These are phyloP conservation scores for Powellomyces hirtus DNA, from an alignment of 192 early-diverging fungal species.

Conservation along the genomic window DNA sequence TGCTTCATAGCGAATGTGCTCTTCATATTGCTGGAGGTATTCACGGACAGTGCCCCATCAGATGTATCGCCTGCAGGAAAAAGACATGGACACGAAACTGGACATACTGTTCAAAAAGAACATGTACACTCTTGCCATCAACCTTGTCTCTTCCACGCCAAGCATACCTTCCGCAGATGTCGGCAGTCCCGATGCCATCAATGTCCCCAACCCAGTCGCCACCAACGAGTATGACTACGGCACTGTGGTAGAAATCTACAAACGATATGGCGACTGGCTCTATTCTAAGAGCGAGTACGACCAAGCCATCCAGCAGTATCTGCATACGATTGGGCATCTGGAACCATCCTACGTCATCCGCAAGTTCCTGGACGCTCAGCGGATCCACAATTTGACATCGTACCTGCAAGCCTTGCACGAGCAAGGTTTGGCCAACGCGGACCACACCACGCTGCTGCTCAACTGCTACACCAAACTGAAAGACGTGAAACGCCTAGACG, in stretches of 20 bases:
- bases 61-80: slow-evolving; percentile 82
- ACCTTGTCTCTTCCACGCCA: slow-evolving; percentile 56
- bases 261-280: slow-evolving; percentile 92
- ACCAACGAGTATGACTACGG: slow-evolving; percentile 66
- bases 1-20: neutral
- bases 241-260: slow-evolving; percentile 89
- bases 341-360: slow-evolving; percentile 97
- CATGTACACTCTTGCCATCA: slow-evolving; percentile 85
- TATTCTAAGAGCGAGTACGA: slow-evolving; percentile 78
- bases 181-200: neutral
- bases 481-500: slow-evolving; percentile 78
- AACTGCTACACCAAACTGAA: slow-evolving; percentile 98
- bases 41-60: slow-evolving; percentile 35
- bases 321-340: slow-evolving; percentile 85
- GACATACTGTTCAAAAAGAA: slow-evolving; percentile 89
- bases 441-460: slow-evolving; percentile 93
- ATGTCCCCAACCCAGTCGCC: neutral
- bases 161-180: neutral
- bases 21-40: too few species aligned
- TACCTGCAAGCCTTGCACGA: slow-evolving; percentile 91
- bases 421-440: slow-evolving; percentile 78
- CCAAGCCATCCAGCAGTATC: slow-evolving; percentile 86
- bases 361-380: slow-evolving; percentile 94
- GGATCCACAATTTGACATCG: slow-evolving; percentile 82
- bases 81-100: slow-evolving; percentile 80